Evolutionary conservation across 495 filamentous ascomycete species (phyloP), one percentile per base, ranked within the genome.

Genomic region (Penicillium ochrochloron): DNA sequence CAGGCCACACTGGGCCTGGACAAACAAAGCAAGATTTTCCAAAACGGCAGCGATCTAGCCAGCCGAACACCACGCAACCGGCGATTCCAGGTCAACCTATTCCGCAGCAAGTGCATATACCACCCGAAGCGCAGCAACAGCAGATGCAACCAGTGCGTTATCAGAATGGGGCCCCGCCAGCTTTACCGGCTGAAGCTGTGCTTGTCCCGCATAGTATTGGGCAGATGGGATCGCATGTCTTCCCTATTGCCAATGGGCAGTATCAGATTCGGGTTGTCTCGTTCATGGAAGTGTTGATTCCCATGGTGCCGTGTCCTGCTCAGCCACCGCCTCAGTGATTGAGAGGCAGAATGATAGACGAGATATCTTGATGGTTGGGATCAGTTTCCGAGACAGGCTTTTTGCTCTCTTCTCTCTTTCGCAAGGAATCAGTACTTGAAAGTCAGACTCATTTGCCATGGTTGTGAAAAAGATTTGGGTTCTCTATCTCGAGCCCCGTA

Each of bases 221-320:
- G 23, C 54, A 39, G 19, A 12, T 37, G 7, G 33, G 35, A 31
- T 57, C 35, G 6, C 17, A 21, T 14, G 33, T 23, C 19, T 57
- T 57, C 17, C 21, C 54, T 1, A 35, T 41, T 41, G 21, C n/a
- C 12, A 25, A 41, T 57, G 54, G 54, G 5, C 54, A 54, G 27
- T 54, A 37, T 9, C 54, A 57, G 19, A 41, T 57, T 19, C 54
- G 54, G 12, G 35, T 37, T 14, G 27, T 57, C 9, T 57, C 54
- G 23, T 57, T 41, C 34, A 7, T 57, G 54, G 54, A 57, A 39
- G 54, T 41, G 4, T 41, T 57, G 21, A 25, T 35, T 8, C 54
- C 54, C 34, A 37, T 41, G 33, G 23, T 31, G 7, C 21, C 54
- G 0, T 23, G n/a, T 25, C 54, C 21, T 23, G 21, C 54, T 8